Evolutionary conservation across 768 basidiomycete species (phyloP).

Genomic region (Symmetrospora coprosmae): DNA sequence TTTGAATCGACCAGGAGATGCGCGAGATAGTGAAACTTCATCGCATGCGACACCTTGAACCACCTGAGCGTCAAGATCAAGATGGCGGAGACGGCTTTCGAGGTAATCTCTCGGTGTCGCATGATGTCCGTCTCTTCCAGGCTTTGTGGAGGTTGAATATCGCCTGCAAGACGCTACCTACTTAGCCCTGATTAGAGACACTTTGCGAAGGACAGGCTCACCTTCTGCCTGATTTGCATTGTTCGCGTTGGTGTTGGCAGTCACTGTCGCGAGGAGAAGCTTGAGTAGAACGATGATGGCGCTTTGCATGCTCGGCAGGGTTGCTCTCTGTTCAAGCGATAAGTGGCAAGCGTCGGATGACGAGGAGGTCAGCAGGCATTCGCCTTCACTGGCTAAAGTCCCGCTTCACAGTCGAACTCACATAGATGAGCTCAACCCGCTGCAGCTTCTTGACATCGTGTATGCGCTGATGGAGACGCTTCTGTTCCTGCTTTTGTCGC

Average conservation of each 20-base stretch:
- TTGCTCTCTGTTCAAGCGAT: conserved; percentile 49
- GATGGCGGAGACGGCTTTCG: conserved; percentile 92
- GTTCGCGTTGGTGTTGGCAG: conserved; percentile 46
- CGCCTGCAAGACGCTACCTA: conserved; percentile 21
- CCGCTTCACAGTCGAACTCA: conserved; percentile 42
- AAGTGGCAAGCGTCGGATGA: neutral
- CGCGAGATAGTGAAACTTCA: conserved; percentile 98
- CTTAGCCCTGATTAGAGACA: neutral
- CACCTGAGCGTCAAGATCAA: conserved; percentile 79
- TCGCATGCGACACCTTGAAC: conserved; percentile 96
- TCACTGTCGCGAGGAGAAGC: conserved; percentile 79
- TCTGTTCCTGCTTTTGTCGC: conserved; percentile 41
- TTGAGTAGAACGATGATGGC: conserved; percentile 91
- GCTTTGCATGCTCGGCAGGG: conserved; percentile 67
- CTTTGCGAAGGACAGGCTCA: neutral
- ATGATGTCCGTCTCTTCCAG: conserved; percentile 84
- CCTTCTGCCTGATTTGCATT: neutral
- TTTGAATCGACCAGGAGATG: conserved; percentile 90
- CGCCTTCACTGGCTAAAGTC: no score
- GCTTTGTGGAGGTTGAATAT: conserved; percentile 49
- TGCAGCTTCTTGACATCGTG: conserved; percentile 76
- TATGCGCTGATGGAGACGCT: conserved; percentile 52
- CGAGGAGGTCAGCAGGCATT: no score
- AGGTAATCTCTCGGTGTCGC: conserved; percentile 90
- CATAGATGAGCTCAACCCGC: conserved; percentile 84